phyloP scores from a whole-genome alignment of 371 early-diverging fungal species.

The Mortierella sp. region DNA sequence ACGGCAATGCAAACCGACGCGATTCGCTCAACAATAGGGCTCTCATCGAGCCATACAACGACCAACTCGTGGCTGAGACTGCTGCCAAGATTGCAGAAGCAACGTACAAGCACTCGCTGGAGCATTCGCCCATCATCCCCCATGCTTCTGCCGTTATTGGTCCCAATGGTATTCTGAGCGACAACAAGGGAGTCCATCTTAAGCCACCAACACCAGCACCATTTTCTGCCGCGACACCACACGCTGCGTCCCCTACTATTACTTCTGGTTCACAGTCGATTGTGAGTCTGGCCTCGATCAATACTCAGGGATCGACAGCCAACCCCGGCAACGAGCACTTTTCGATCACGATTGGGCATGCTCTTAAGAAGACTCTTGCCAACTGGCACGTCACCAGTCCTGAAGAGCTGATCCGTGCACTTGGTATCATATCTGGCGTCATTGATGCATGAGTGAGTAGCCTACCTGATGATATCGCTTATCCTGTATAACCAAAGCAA shows the following conservation, averaged over 20 bases:
- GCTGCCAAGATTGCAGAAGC: slow-evolving; percentile 44
- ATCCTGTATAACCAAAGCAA: background rate
- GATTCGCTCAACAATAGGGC: slow-evolving; percentile 14
- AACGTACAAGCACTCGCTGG: slow-evolving; percentile 29
- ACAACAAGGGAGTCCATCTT: slow-evolving; percentile 1
- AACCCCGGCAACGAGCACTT: slow-evolving; percentile 56
- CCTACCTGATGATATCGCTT: background rate
- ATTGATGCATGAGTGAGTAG: slow-evolving; percentile 22
- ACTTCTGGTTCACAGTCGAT: slow-evolving; percentile 30
- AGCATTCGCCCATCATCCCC: slow-evolving; percentile 8
- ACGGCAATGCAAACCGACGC: slow-evolving; percentile 8
- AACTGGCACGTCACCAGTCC: slow-evolving; percentile 78
- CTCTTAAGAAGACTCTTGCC: slow-evolving; percentile 84
- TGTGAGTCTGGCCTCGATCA: slow-evolving; percentile 17
- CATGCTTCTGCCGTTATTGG: slow-evolving; percentile 3
- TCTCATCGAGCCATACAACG: slow-evolving; percentile 26
- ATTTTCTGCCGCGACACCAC: slow-evolving; percentile 1
- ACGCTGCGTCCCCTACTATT: background rate
- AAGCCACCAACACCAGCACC: slow-evolving; percentile 7
- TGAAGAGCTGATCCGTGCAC: slow-evolving; percentile 62
- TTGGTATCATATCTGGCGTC: slow-evolving; percentile 48
- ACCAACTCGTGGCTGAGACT: slow-evolving; percentile 28
- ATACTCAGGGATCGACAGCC: slow-evolving; percentile 9
- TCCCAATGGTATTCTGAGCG: background rate
- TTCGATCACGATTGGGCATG: slow-evolving; percentile 78